A percentile compares a stretch with the other conserved stretches of the same genome.
These are phyloP conservation scores for Monosporascus ibericus DNA, from an alignment of 2,329 filamentous ascomycete genomes.

Conservation along the genomic window DNA sequence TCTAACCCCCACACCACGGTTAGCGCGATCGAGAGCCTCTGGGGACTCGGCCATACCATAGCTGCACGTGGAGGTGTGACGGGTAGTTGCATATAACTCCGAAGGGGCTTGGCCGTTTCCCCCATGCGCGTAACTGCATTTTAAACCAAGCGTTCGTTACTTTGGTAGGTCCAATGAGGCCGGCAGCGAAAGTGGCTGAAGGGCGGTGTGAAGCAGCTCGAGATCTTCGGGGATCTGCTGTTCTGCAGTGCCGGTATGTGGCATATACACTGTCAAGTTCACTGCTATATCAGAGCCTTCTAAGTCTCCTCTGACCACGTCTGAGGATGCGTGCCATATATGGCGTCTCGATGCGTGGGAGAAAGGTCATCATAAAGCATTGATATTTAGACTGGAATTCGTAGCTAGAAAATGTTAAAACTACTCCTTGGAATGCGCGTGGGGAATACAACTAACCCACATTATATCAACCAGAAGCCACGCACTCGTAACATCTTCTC, in stretches of 20 bases:
- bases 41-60: not conserved
- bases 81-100: not conserved
- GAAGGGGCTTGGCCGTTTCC: not conserved
- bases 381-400: not conserved
- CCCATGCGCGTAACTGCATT: not conserved
- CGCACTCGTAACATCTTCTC: not conserved
- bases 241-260: not conserved
- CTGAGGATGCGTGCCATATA: not conserved
- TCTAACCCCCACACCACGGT: not conserved
- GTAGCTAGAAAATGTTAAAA: not conserved
- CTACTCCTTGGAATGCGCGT: not conserved
- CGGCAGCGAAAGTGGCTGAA: not conserved
- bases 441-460: not conserved
- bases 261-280: not conserved
- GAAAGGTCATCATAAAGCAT: not conserved
- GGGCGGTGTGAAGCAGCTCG: not conserved
- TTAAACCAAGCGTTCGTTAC: not conserved
- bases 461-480: not conserved
- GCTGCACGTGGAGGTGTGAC: not conserved
- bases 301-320: not conserved
- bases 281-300: not conserved
- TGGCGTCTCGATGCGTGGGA: not conserved
- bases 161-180: not conserved
- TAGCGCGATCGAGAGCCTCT: not conserved
- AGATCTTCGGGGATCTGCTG: not conserved